Evolutionary conservation across 768 basidiomycete species (phyloP), one percentile per base, ranked within the genome.

Genomic region (Jaapia argillacea): DNA sequence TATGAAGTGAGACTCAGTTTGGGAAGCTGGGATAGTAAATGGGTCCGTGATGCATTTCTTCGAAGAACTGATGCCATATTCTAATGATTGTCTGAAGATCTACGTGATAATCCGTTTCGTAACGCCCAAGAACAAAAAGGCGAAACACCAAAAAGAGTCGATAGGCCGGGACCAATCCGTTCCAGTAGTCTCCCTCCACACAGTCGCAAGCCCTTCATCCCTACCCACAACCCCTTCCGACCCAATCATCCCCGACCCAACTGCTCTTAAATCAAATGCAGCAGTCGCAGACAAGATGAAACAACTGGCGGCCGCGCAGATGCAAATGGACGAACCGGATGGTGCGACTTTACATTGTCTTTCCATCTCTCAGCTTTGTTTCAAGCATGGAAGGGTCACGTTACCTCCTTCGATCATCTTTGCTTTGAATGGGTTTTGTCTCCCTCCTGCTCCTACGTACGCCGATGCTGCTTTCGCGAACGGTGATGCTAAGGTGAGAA

Each of bases 11-110:
- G 77, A 31, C 54, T 74, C 7, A 65, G 57, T 20, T 59, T 85
- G 2, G 78, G 64, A 7, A 63, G 70, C 4, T 88, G 85, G 85
- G 84, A 85, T 42, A 62, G 78, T 25, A 88, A 88, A 73, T 87
- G 85, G 85, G 84, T 82, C 51, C 37, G 75, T 60, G 14, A 4
- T 28, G 12, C 18, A 3, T 27, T 14, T 22, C 13, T 33, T 38
- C 3, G 10, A 7, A 7, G 12, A 21, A 7, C 37, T 22, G 13
- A 21, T 7, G 37, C 37, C 37, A 21, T 6, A 7, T 21, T 22
- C 37, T 38, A 38, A 25, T 1, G 20, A 21, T 24, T 20, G 6
- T 40, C n/a, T n/a, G n/a, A n/a, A 85, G 84, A 22, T 82, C n/a
- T 85, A 78, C 55, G 24, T 81, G 40, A 58, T 81, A 25, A 69